These are phyloP conservation scores for Magnolia officinalis DNA, from an alignment of 164 flowering plant species.

Conservation along the genomic window DNA sequence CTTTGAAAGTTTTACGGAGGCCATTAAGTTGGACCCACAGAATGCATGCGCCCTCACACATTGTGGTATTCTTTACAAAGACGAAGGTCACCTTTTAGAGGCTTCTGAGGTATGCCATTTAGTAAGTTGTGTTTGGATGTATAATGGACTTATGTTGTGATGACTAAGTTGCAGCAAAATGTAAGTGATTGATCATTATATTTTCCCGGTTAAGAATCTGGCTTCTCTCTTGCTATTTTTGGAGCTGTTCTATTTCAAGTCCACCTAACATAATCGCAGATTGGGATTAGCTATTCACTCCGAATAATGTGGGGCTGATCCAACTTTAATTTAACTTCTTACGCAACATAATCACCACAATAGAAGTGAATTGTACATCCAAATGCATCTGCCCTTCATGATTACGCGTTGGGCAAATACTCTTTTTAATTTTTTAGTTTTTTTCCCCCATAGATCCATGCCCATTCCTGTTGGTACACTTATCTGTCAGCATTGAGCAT, in stretches of 20 bases:
- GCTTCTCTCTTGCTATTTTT: neutral
- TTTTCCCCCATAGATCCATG: neutral
- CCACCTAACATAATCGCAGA: neutral
- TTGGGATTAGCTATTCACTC: no score
- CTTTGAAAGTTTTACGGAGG: conserved; percentile 86
- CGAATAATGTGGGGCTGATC: neutral
- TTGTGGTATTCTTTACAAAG: conserved; percentile 90
- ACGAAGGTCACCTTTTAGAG: conserved; percentile 87
- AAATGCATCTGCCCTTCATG: neutral
- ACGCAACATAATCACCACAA: neutral
- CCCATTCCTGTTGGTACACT: neutral
- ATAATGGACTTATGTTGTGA: neutral
- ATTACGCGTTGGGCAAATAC: neutral
- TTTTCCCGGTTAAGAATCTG: no score
- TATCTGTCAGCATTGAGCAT: neutral
- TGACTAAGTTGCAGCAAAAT: neutral
- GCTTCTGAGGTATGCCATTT: conserved; percentile 80
- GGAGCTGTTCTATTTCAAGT: neutral
- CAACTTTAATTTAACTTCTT: neutral
- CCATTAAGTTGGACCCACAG: conserved; percentile 76
- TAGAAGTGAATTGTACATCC: neutral
- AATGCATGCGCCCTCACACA: conserved; percentile 95
- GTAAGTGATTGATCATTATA: no score
- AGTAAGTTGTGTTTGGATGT: neutral
- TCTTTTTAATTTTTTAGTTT: no score